These are phyloP conservation scores for Phaeotremella skinneri DNA, from an alignment of 768 basidiomycete species.

Conservation along the genomic window DNA sequence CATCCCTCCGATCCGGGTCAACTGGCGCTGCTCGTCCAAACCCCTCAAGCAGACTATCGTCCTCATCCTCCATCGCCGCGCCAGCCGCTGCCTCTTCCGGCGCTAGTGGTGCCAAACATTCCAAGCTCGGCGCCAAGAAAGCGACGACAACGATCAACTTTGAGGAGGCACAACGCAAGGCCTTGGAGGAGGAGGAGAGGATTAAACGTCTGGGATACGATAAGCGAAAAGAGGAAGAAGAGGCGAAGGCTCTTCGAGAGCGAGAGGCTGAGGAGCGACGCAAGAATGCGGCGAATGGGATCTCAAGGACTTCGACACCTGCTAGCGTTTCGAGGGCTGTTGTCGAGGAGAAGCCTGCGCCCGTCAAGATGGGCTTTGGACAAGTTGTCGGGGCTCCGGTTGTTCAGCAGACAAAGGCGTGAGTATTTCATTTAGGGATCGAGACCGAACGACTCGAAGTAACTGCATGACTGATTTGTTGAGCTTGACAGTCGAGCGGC, in stretches of 20 bases:
- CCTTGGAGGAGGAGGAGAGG: slow-evolving; percentile 85
- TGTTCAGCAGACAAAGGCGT: slow-evolving; percentile 52
- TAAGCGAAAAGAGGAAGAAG: slow-evolving; percentile 75
- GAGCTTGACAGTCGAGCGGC: slow-evolving; percentile 24
- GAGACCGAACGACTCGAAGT: background rate
- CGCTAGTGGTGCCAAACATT: slow-evolving; percentile 62
- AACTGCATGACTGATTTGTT: slow-evolving; percentile 10
- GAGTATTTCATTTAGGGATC: slow-evolving; percentile 18
- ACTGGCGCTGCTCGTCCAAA: slow-evolving; percentile 55
- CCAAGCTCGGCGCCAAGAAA: slow-evolving; percentile 77
- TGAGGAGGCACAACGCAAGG: slow-evolving; percentile 87
- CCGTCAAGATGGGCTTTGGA: slow-evolving; percentile 45
- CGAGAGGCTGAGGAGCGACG: slow-evolving; percentile 56
- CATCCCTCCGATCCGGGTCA: slow-evolving; percentile 46
- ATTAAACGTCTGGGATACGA: slow-evolving; percentile 91
- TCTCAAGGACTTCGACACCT: slow-evolving; percentile 42
- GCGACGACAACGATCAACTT: slow-evolving; percentile 80
- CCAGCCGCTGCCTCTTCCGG: slow-evolving; percentile 53
- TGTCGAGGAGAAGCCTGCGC: slow-evolving; percentile 40
- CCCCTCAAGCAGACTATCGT: slow-evolving; percentile 41
- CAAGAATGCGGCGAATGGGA: slow-evolving; percentile 49
- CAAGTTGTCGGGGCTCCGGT: slow-evolving; percentile 41
- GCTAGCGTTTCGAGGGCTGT: slow-evolving; percentile 29
- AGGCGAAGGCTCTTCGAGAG: slow-evolving; percentile 60
- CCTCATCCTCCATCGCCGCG: slow-evolving; percentile 36